These are phyloP conservation scores for Nemania sp. DNA, from an alignment of 2,329 filamentous ascomycete genomes.

Conservation along the genomic window DNA sequence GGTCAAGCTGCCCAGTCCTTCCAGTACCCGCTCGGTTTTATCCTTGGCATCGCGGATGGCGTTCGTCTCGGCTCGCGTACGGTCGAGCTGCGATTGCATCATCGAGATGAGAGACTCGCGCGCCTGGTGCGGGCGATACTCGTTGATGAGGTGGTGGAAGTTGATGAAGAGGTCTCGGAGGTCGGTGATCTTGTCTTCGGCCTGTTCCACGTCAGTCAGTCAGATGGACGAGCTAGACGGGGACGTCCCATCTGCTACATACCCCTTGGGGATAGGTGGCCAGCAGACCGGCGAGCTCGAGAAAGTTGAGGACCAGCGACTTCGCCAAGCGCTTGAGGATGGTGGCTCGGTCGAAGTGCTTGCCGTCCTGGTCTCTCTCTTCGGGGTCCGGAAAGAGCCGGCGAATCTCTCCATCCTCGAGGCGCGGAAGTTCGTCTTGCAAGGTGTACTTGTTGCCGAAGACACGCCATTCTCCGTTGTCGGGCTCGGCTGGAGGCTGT, in stretches of 20 bases:
- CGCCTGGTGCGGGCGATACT: constrained; percentile 74
- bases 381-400: constrained; percentile 49
- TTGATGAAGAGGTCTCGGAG: constrained; percentile 85
- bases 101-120: constrained; percentile 71
- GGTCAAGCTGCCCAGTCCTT: constrained; percentile 64
- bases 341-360: constrained; percentile 65
- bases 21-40: constrained; percentile 74
- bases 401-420: constrained; percentile 80
- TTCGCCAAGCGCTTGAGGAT: constrained; percentile 80
- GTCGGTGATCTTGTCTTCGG: constrained; percentile 74
- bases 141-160: constrained; percentile 90
- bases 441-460: constrained; percentile 33
- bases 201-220: constrained; percentile 44
- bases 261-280: constrained; percentile 65
- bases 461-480: constrained; percentile 61
- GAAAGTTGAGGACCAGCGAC: constrained; percentile 83
- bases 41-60: constrained; percentile 75
- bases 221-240: too few species aligned
- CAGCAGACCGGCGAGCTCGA: constrained; percentile 78
- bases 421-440: constrained; percentile 46
- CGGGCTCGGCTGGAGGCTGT: constrained; percentile 79
- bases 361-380: constrained; percentile 53
- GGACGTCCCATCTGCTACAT: constrained; percentile 16
- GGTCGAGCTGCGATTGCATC: constrained; percentile 68
- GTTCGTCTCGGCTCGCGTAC: constrained; percentile 67